Base-by-base conservation (phyloP, 345 rosid species). In the Gossypium stocksii region DNA sequence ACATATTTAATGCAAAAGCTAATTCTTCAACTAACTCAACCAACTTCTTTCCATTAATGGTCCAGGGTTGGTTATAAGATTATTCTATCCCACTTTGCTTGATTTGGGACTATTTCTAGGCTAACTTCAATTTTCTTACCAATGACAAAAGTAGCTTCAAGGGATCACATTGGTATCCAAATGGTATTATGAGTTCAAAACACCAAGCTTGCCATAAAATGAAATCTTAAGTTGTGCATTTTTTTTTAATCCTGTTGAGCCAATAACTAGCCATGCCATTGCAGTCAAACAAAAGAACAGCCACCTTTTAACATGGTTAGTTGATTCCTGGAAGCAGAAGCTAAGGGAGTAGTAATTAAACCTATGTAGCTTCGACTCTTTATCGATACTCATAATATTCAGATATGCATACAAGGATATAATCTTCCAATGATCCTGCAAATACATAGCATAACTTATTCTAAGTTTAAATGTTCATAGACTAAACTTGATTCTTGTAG, bases 1-100 rank as follows among this genome's bases (percentile, higher is more conserved):
- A 48, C n/a, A 60, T 49, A 51, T 80, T 73, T 27, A 74, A 58
- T 68, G 77, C 64, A 57, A 64, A 69, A 56, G 76, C 68, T 82
- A 43, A 59, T 73, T 71, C 68, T 48, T 70, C 74, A 74, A 41
- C 66, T 41, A 78, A 79, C 63, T 62, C 71, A 74, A 38, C 71
- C 13, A 77, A 73, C 57, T 51, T 60, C 64, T n/a, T 23, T 54
- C 2, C 54, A 9, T 70, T 70, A 34, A 20, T 46, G 44, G 56
- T 65, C 74, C 62, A 63, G 43, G 43, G 66, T 22, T 70, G 29
- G 56, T 19, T 52, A 29, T 46, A 9, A 66, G 34, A 49, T 64
- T 70, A 15, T 49, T 52, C 49, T 16, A 19, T 54, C 52, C 34
- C 23, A 14, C 10, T 22, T 25, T 71, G 58, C 17, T 69, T n/a